Evolutionary conservation across 352 stramenopile species (phyloP).

Genomic region (Pythium brassicae): DNA sequence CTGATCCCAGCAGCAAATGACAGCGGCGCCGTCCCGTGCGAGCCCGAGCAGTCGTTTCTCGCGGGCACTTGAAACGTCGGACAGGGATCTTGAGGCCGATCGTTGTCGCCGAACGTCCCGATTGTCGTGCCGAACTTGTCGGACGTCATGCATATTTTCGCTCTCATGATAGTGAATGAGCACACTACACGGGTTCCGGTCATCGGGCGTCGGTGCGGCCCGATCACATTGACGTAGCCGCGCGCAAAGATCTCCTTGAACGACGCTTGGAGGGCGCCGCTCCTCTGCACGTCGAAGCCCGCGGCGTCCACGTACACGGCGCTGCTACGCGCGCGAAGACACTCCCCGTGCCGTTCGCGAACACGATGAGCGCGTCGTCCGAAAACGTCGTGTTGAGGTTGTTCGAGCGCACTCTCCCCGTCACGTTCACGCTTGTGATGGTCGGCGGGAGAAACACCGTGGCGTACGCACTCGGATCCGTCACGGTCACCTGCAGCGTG

Average conservation of each 20-base stretch:
- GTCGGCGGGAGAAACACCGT: neutral
- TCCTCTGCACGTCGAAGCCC: neutral
- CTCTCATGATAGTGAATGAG: neutral
- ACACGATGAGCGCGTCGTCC: neutral
- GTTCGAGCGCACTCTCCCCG: neutral
- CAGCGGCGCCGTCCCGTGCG: neutral
- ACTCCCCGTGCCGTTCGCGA: slow-evolving; percentile 5
- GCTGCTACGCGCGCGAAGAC: slow-evolving; percentile 5
- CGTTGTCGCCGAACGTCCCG: neutral
- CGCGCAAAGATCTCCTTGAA: slow-evolving; percentile 3
- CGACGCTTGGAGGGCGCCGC: neutral
- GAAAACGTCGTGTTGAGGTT: neutral
- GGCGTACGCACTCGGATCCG: neutral
- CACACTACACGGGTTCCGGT: neutral
- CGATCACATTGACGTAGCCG: neutral
- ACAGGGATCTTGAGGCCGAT: neutral
- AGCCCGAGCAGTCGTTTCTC: neutral
- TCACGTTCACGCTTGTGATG: neutral
- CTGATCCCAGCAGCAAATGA: neutral
- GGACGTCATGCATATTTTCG: neutral
- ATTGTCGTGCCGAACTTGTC: neutral
- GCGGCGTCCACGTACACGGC: slow-evolving; percentile 6
- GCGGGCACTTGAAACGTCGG: neutral
- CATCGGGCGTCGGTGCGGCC: neutral
- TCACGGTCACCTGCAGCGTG: neutral